Base-by-base conservation (phyloP, 371 early-diverging fungal species). In the Actinomortierella ambigua region DNA sequence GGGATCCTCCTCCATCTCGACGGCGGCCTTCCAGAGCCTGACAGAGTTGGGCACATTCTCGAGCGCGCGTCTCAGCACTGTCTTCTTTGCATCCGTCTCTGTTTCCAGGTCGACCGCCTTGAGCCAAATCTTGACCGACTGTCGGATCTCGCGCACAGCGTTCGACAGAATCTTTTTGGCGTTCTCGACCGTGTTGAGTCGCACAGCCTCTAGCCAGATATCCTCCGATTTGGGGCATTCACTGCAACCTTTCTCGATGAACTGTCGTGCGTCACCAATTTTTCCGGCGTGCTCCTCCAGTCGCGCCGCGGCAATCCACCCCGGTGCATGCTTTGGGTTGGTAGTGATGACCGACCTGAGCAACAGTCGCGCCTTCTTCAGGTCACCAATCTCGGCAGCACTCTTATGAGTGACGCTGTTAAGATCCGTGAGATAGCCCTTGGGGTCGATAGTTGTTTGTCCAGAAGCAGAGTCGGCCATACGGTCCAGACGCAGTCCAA, bases 291-390 rank as follows among this genome's bases (percentile, higher is more conserved):
- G 88, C 69, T 98, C 97, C 75, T 98, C 99, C 46, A 98, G 75
- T 57, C 98, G 89, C 20, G 99, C 98, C 11, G 96, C 95, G 2
- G 98, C 98, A 75, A 98, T 97, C 98, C 99, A 98, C 42, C 96
- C 68, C n/a, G 98, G 95, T 5, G 96, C 96, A 62, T 96, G 93
- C 60, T 91, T 93, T 2, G 97, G 97, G 77, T 97, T 97, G 0
- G 98, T 92, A 3, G 85, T 87, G 34, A 90, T 95, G 34, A 97
- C 95, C 0, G 96, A 95, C 46, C 88, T 88, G 13, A 98, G 82
- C 53, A 98, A 77, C 42, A 89, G 77, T 7, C 98, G 85, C 0
- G 99, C 97, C 58, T 94, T 93, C 63, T 95, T 93, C 59, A 97
- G 87, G 80, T 98, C 98, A 44, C 94, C 93, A 62, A 98, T 93